Evolutionary conservation across 352 stramenopile species (phyloP), one percentile per base, ranked within the genome.

Genomic region (Pythium brachiatum): DNA sequence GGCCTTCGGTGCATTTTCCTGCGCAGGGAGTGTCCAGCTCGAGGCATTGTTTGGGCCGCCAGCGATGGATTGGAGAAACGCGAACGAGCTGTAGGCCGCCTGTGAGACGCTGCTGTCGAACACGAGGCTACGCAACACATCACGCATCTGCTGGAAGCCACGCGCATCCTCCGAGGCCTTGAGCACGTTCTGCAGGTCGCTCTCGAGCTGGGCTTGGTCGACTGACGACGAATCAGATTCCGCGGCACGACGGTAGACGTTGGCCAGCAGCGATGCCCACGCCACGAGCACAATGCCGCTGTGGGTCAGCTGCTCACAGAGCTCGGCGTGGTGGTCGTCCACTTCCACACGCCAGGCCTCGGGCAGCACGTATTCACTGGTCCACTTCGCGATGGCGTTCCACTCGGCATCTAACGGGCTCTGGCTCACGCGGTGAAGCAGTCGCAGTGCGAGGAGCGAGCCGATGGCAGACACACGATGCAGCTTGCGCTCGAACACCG

Each of bases 121-220:
- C 38, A 78, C 64, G 20, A 88, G 70, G 9, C 69, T 66, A 1
- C 65, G 69, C n/a, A 90, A 50, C 18, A 88, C 52, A 7, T 66
- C 59, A 16, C 87, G 76, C 9, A 89, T 57, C 51, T 77, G 79
- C 44, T 88, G 79, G 54, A 90, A 89, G 23, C 78, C 78, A 21
- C 76, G 72, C 6, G 70, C 54, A 12, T 60, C 38, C 41, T 90
- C 81, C 0, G 76, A 75, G 16, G 69, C 62, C 44, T 60, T 53
- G 5, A 90, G 57, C 5, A 73, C 74, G 3, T 72, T 59, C 55
- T 88, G 74, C 26, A 91, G 58, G 36, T 79, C 64, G 2, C 34
- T 27, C 20, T 85, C 70, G 20, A 87, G 36, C 29, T 78, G 61
- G 21, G 48, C 53, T 1, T 34, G 29, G 46, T 66, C 57, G 25